These are phyloP conservation scores for Cyberlindnera galapagoensis DNA, from an alignment of 805 yeast genomes.

Conservation along the genomic window DNA sequence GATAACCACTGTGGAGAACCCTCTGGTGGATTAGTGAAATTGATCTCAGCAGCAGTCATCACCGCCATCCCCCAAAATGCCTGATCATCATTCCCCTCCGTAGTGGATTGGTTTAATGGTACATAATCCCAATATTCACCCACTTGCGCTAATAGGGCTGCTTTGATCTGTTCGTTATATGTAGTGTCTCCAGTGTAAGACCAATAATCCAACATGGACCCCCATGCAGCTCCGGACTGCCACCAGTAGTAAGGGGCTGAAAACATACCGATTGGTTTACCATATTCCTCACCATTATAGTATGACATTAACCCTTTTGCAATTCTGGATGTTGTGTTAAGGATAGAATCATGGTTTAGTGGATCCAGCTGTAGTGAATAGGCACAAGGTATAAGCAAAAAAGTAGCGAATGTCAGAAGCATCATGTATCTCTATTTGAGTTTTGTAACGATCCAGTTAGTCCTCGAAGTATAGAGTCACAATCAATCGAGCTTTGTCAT, in stretches of 20 bases:
- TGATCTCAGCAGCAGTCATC: conserved; percentile 87
- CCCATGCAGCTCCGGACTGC: conserved; percentile 98
- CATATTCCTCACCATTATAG: conserved; percentile 64
- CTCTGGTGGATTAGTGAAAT: conserved; percentile 63
- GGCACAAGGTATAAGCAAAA: not conserved
- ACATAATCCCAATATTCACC: conserved; percentile 73
- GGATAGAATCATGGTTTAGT: conserved; percentile 17
- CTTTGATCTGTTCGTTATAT: conserved; percentile 49
- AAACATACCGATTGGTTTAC: conserved; percentile 80
- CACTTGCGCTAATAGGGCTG: conserved; percentile 65
- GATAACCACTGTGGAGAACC: conserved; percentile 71
- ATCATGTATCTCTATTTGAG: too few species aligned
- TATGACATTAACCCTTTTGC: conserved; percentile 76
- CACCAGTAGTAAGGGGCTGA: conserved; percentile 94
- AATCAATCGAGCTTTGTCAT: too few species aligned
- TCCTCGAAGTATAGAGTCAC: too few species aligned
- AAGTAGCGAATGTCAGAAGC: too few species aligned
- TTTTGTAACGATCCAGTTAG: too few species aligned
- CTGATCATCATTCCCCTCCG: conserved; percentile 98
- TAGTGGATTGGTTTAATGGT: conserved; percentile 81
- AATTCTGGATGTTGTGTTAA: conserved; percentile 38
- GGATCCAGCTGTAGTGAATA: conserved; percentile 2
- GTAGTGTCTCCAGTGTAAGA: conserved; percentile 64
- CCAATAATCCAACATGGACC: conserved; percentile 75
- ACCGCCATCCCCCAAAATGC: conserved; percentile 95